Percentiles rank a stretch among this genome's conserved stretches.
These are phyloP conservation scores for Leucoagaricus sp. DNA, from an alignment of 1,284 basidiomycete species.

Conservation along the genomic window DNA sequence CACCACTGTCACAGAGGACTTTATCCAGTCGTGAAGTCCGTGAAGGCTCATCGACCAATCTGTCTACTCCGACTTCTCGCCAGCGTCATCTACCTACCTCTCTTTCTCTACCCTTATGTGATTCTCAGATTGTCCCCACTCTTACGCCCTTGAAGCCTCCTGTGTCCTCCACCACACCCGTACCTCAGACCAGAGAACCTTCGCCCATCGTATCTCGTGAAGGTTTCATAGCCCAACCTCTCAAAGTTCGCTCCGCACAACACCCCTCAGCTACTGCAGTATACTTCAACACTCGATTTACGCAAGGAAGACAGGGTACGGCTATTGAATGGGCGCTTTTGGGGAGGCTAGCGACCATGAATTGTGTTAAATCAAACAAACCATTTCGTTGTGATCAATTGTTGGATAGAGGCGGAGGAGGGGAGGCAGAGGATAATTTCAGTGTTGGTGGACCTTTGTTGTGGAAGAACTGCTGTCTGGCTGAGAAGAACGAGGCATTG, in stretches of 20 bases:
- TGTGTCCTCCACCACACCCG: too few species aligned
- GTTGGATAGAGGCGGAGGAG: not conserved
- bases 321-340: not conserved
- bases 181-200: too few species aligned
- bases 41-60: too few species aligned
- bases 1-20: too few species aligned
- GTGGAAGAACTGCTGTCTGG: not conserved
- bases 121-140: not conserved
- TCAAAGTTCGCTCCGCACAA: not conserved
- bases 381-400: not conserved
- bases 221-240: not conserved
- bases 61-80: not conserved
- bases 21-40: too few species aligned
- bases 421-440: not conserved
- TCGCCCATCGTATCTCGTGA: not conserved
- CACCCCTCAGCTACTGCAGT: not conserved
- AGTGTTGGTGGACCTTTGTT: not conserved
- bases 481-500: not conserved
- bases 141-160: not conserved
- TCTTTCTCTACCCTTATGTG: not conserved
- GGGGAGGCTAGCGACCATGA: not conserved
- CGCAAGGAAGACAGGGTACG: not conserved
- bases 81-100: too few species aligned
- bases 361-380: not conserved
- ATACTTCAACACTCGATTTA: conserved; percentile 9